These are phyloP conservation scores for Penicillium canescens DNA, from an alignment of 495 filamentous ascomycete species.

Conservation along the genomic window DNA sequence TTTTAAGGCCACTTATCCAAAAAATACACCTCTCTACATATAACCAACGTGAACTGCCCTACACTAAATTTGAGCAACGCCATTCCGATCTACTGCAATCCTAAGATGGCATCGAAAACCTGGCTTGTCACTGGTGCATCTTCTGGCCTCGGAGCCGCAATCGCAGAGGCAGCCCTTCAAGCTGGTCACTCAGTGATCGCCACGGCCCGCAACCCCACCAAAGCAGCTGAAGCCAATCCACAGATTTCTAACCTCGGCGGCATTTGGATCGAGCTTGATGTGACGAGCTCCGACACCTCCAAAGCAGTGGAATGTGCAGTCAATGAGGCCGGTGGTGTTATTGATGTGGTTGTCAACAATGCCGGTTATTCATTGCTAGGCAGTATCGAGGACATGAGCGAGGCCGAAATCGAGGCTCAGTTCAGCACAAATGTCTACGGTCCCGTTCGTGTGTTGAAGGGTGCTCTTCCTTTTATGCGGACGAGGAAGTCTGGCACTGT, in stretches of 20 bases:
- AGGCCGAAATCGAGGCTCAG: slow-evolving; percentile 19
- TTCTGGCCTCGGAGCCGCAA: slow-evolving; percentile 48
- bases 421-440: slow-evolving; percentile 50
- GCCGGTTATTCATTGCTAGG: slow-evolving; percentile 30
- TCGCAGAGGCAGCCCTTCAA: slow-evolving; percentile 41
- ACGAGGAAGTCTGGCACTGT: slow-evolving; percentile 38
- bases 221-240: slow-evolving; percentile 20
- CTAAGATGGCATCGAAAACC: neutral
- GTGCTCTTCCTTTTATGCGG: slow-evolving; percentile 50
- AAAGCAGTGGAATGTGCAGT: slow-evolving; percentile 16
- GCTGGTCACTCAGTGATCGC: slow-evolving; percentile 52
- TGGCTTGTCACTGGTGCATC: slow-evolving; percentile 54
- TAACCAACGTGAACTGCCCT: no score
- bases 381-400: slow-evolving; percentile 25
- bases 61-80: no score
- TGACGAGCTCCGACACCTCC: slow-evolving; percentile 32
- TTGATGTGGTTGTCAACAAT: slow-evolving; percentile 34
- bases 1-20: no score
- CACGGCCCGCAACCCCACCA: slow-evolving; percentile 43
- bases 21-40: no score
- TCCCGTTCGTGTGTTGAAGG: slow-evolving; percentile 44
- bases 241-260: slow-evolving; percentile 14
- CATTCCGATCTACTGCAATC: no score
- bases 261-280: slow-evolving; percentile 39
- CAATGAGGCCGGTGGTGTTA: slow-evolving; percentile 10